Base-by-base conservation (phyloP, 148 eudicot genomes). In the Vaccinium corymbosum region DNA sequence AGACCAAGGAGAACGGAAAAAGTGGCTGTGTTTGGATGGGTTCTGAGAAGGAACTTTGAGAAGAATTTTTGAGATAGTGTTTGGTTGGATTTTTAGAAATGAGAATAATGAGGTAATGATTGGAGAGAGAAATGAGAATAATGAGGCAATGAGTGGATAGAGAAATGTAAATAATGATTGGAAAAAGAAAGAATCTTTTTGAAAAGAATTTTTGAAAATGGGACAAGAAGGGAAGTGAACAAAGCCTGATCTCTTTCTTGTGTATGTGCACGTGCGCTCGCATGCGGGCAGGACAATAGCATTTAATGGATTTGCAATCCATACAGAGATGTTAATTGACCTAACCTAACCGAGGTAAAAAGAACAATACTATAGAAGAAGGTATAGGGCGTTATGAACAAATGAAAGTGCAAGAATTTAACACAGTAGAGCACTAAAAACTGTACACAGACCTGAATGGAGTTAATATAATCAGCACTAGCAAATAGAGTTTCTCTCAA, bases 401-500 rank as follows among this genome's bases (percentile, higher is more conserved):
- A 74, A 10, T 15, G 13, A 49, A 49, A 85, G 42, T 51, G 70
- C 55, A 19, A 70, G 35, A 46, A 53, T 68, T 51, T 6, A 72
- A 2, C 20, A 29, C 52, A 32, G 71, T 0, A 53, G 1, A 42
- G 16, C 22, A 38, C 35, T 25, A 62, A 35, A 42, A 42, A 35
- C 22, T 64, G 64, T 72, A 82, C 71, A 29, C 52, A 73, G 76
- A 97, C 98, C 95, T 97, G 99, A 75, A 94, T 92, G 62, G 93
- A 89, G 66, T 90, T 88, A 3, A 97, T 89, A 87, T 94, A 92
- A 76, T 90, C 91, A 0, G 93, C 89, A 85, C 89, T 89, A 85
- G 87, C 83, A 80, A 77, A 81, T 73, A 97, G 85, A 72, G 88
- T 87, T 56, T 90, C 92, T 71, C 95, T 91, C 88, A 92, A 56